Base-by-base conservation (phyloP, 1,284 basidiomycete genomes). In the Porodaedalea pini region DNA sequence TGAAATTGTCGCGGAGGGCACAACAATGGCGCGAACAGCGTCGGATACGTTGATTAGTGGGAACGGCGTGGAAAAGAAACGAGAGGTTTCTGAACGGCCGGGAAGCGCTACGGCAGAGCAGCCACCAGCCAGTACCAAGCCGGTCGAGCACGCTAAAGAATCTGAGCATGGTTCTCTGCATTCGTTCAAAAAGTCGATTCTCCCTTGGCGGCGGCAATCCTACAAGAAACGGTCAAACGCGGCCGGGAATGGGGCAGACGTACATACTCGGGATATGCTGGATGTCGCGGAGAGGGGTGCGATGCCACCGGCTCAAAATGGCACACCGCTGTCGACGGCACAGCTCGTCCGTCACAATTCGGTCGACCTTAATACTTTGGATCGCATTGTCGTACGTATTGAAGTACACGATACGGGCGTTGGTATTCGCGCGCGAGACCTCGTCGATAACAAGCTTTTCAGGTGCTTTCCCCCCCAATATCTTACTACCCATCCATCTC, bases 371-470 rank as follows among this genome's bases (percentile, higher is more conserved):
- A 63, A 66, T 1, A 69, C 74, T 1, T 56, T 78, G 55, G 84
- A 88, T 60, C 73, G 75, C 66, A 85, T 88, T 58, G 81, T 92
- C 31, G 86, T 93, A 10, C 77, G 91, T 56, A 87, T 94, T 44
- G 90, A 93, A 69, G 80, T 94, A 3, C 78, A 79, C 11, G 91
- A 93, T 69, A 93, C 90, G 0, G 92, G 92, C 25, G 83, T 77
- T 60, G 92, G 90, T 1, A 88, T 94, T 62, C 78, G 78, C 57
- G 74, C 78, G 48, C 75, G 76, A 62, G 92, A 94, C 69, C 83
- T 94, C 70, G 75, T 80, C 0, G 81, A 88, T 63, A 81, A 80
- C 63, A 85, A 86, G 64, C 71, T 90, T 21, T 90, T 90, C 66
- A 73, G 85, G 75, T 50, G 23, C 54, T 25, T 17, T 29, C 27